Percentiles rank a stretch among this genome's conserved stretches.
Evolutionary conservation across 345 rosid species (phyloP).

Genomic region (Mercurialis annua): DNA sequence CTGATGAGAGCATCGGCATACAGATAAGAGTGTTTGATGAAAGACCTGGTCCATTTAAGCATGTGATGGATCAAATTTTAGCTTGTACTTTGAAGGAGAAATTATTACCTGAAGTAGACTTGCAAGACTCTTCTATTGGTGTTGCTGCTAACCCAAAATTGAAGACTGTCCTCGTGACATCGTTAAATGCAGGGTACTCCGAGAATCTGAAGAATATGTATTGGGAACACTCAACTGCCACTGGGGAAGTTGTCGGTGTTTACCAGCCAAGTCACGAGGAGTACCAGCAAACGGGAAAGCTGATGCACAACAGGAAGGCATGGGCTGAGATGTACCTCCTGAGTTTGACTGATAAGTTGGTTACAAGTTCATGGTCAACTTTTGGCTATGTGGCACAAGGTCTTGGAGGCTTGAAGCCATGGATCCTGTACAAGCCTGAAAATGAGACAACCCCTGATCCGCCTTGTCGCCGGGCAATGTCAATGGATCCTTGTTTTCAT

Average conservation of each 20-base stretch:
- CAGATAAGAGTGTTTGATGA: slow-evolving; percentile 27
- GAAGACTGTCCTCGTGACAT: slow-evolving; percentile 22
- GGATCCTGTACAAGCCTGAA: slow-evolving; percentile 32
- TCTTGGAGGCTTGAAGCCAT: slow-evolving; percentile 30
- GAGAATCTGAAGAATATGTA: slow-evolving; percentile 24
- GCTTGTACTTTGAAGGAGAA: slow-evolving; percentile 26
- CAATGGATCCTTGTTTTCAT: slow-evolving; percentile 34
- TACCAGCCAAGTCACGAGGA: slow-evolving; percentile 34
- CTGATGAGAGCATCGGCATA: slow-evolving; percentile 27
- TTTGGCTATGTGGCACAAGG: slow-evolving; percentile 38
- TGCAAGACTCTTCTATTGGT: slow-evolving; percentile 11
- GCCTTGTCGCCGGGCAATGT: slow-evolving; percentile 30
- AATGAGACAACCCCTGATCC: slow-evolving; percentile 30
- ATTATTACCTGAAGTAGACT: slow-evolving; percentile 22
- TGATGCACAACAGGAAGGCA: slow-evolving; percentile 25
- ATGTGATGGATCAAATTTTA: slow-evolving; percentile 30
- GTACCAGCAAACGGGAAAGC: slow-evolving; percentile 22
- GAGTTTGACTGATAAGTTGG: slow-evolving; percentile 26
- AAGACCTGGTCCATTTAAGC: slow-evolving; percentile 23
- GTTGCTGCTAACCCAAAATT: slow-evolving; percentile 16
- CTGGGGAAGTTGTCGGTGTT: slow-evolving; percentile 28
- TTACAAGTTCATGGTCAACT: slow-evolving; percentile 33
- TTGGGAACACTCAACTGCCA: slow-evolving; percentile 22
- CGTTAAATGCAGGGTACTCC: slow-evolving; percentile 18
- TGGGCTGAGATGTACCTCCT: slow-evolving; percentile 34